Evolutionary conservation across 2,329 filamentous ascomycete species (phyloP), one percentile per base, ranked within the genome.

Genomic region (Macrophomina pseudophaseolina): DNA sequence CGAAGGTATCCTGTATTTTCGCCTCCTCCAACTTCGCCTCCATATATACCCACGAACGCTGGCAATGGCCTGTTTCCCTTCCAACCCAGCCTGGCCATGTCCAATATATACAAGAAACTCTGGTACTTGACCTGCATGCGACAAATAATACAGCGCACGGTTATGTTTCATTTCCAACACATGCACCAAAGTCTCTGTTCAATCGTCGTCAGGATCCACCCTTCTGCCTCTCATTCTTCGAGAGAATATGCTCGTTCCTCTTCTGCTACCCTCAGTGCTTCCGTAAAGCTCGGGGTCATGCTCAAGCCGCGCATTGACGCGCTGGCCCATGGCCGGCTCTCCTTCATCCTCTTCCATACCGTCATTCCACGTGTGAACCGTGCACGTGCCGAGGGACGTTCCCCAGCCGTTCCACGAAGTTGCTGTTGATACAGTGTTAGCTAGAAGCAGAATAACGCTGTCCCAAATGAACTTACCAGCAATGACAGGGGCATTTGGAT

Each of bases 371-470:
- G 87, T 87, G 75, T 97, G 93, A 18, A 94, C 77, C 0, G 90
- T 90, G 69, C 91, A 93, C 1, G 92, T 94, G 12, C 91, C 92
- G 16, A 87, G 84, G 0, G 88, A 85, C 76, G 90, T 88, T 56
- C 88, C 89, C 80, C 88, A 91, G 28, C 91, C 91, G 71, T 94
- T 94, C 89, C 92, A 93, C 0, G 90, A 88, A 8, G 93, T 95
- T 46, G 93, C 93, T 92, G 69, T 49, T 14, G 23, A 23, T 23
- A 18, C 23, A n/a, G 48, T 5, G n/a, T 60, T 28, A 44, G 30
- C 11, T 16, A 38, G 8, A 14, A 12, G 18, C n/a, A 44, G 42
- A 18, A 8, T 23, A 8, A 12, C 9, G 23, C 11, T 38, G 35
- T 38, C 35, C 6, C 35, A 30, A 30, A 0, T 11, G 5, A 0